Evolutionary conservation across 1,284 basidiomycete species (phyloP), one percentile per base, ranked within the genome.

Genomic region (Irpex sp.): DNA sequence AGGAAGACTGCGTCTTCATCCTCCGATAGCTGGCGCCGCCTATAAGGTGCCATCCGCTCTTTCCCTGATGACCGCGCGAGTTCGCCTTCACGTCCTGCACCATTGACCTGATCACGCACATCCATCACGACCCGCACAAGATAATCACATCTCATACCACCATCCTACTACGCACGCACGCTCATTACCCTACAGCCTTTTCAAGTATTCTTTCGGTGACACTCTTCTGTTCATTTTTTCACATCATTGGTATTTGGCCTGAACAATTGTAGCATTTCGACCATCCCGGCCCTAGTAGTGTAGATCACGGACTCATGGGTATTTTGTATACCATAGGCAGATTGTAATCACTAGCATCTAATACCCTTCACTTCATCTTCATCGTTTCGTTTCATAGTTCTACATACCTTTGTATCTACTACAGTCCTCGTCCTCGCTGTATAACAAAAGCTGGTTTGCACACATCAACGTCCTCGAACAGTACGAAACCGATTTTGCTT

Each of bases 11-110:
- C 36, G 54, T 59, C 66, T 65, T 66, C 75, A 69, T 71, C 72
- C 66, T 71, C 71, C 69, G 68, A 71, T 73, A 81, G 73, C 78
- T 87, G 86, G 85, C 83, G 85, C 68, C 63, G 72, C 60, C 21
- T 65, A 67, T 75, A 77, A 65, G 73, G 77, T 63, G 46, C 26
- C 54, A 17, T 9, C 19, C 54, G n/a, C 39, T 56, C 49, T 15
- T 43, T 50, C 4, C 26, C 31, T 54, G 53, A 54, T 35, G 55
- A 11, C 19, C 47, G n/a, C 47, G 47, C 47, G 47, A 50, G 54
- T 35, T 39, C 39, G 36, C 50, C 26, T 72, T 74, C 70, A 67
- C 66, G 64, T 65, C 63, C 59, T 58, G 21, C 61, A 64, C 69
- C 60, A 50, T 64, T 63, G 61, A 60, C 67, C 57, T 39, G 37